These are phyloP conservation scores for Coniferiporia sulphurascens DNA, from an alignment of 1,284 basidiomycete species.

Conservation along the genomic window DNA sequence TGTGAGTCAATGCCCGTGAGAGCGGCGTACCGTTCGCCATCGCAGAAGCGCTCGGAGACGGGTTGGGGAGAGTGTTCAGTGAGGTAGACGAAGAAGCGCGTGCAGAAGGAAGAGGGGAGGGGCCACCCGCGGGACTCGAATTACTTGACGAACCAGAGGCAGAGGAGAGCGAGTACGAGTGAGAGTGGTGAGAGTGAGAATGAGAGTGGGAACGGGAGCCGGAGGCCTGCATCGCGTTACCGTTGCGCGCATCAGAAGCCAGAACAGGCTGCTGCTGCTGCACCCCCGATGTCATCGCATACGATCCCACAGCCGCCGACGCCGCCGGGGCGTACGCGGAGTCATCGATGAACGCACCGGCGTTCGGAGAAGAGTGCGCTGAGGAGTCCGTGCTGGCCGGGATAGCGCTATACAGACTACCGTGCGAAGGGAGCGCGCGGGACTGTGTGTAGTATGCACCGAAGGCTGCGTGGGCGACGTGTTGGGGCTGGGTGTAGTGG, in stretches of 20 bases:
- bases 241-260: too few species aligned
- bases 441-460: neutral
- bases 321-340: neutral
- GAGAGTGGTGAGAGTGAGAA: neutral
- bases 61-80: neutral
- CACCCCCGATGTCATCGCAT: too few species aligned
- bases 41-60: neutral
- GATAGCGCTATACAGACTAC: neutral
- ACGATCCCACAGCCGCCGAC: neutral
- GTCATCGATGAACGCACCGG: neutral
- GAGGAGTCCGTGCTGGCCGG: neutral
- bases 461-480: neutral
- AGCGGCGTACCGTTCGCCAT: conserved; percentile 26
- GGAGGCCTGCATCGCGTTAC: neutral
- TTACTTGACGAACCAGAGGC: neutral
- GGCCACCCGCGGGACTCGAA: neutral
- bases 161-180: neutral
- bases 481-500: neutral
- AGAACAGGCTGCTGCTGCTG: too few species aligned
- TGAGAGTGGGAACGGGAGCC: neutral
- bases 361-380: conserved; percentile 1
- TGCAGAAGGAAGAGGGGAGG: neutral
- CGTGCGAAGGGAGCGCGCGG: neutral
- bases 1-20: conserved; percentile 48
- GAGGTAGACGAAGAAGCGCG: conserved; percentile 2